phyloP scores from a whole-genome alignment of 1,284 basidiomycete genomes.

The Fomitopsis pinicola region DNA sequence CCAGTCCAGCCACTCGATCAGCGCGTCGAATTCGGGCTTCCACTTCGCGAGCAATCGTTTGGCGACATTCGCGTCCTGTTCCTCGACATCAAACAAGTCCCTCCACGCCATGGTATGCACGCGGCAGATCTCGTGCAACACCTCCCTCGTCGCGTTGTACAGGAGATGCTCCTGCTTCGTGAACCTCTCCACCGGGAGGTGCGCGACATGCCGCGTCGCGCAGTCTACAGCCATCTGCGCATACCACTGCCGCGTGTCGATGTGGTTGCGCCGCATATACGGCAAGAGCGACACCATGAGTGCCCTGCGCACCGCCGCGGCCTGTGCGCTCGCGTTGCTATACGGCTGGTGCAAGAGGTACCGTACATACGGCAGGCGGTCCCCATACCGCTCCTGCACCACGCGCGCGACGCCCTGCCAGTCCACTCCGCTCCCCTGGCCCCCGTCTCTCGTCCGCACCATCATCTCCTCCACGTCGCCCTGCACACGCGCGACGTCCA shows the following conservation, averaged over 20 bases:
- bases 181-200: background rate
- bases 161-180: background rate
- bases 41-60: background rate
- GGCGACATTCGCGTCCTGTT: background rate
- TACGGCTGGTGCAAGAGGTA: background rate
- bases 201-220: background rate
- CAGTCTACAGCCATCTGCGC: background rate
- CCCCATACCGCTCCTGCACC: background rate
- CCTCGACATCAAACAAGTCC: background rate
- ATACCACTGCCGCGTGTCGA: background rate
- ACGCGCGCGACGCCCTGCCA: background rate
- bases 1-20: constrained; percentile 1
- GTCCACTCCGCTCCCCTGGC: background rate
- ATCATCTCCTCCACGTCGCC: background rate
- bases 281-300: background rate
- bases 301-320: background rate
- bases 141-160: background rate
- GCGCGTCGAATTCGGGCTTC: background rate
- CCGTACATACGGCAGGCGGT: background rate
- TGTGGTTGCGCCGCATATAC: background rate
- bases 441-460: background rate
- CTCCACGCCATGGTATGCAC: background rate
- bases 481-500: background rate
- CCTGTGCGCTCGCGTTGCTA: background rate
- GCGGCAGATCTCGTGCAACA: background rate